These are phyloP conservation scores for Bombardia bombarda DNA, from an alignment of 495 filamentous ascomycete species.

Conservation along the genomic window DNA sequence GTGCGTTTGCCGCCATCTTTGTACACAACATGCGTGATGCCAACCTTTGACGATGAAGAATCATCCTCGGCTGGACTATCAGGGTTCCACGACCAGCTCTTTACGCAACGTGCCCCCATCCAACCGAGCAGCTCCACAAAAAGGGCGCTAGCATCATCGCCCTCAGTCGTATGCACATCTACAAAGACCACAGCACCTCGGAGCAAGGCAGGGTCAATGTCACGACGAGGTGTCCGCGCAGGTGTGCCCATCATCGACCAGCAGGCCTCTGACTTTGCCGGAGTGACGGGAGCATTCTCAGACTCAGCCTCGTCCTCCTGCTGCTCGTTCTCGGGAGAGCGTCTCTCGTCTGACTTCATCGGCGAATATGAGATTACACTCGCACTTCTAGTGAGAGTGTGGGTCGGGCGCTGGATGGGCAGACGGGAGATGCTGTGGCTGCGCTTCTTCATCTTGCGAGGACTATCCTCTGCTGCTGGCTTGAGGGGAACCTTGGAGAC, in stretches of 20 bases:
- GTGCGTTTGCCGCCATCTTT: constrained; percentile 87
- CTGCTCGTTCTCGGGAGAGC: constrained; percentile 1
- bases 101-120: constrained; percentile 81
- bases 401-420: constrained; percentile 24
- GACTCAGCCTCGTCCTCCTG: constrained; percentile 11
- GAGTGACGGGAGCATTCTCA: constrained; percentile 23
- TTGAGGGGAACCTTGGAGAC: constrained; percentile 71
- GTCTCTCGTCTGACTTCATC: constrained; percentile 23
- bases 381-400: constrained; percentile 28
- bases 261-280: constrained; percentile 26
- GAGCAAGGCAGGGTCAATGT: constrained; percentile 44
- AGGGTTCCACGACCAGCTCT: constrained; percentile 81
- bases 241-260: constrained; percentile 50
- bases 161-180: constrained; percentile 87
- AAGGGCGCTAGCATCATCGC: constrained; percentile 74
- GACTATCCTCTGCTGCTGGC: constrained; percentile 54
- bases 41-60: constrained; percentile 48
- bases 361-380: constrained; percentile 38
- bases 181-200: constrained; percentile 78
- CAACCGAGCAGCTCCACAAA: constrained; percentile 75
- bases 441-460: constrained; percentile 40
- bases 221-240: constrained; percentile 43
- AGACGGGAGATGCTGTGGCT: constrained; percentile 48
- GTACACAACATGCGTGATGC: constrained; percentile 91
- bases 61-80: constrained; percentile 21